Percentiles rank a stretch among this genome's conserved stretches.
Evolutionary conservation across 495 filamentous ascomycete genomes (phyloP).

Genomic region (Aspergillus mulundensis): DNA sequence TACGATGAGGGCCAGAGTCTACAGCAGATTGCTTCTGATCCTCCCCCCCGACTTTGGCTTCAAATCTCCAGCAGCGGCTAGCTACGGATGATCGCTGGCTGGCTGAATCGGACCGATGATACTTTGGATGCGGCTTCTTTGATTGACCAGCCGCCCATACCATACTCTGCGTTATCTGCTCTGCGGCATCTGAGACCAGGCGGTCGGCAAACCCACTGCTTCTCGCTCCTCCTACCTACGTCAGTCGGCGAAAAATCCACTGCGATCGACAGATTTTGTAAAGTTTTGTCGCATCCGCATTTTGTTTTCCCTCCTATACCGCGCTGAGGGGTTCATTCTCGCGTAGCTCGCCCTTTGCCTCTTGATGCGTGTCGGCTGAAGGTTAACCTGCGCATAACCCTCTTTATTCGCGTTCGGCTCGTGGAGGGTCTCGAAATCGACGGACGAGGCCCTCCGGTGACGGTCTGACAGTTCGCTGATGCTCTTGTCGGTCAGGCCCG

Average conservation of each 20-base stretch:
- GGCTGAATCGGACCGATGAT: background rate
- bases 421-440: conserved; percentile 16
- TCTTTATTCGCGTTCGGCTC: background rate
- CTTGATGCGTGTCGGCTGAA: background rate
- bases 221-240: conserved; percentile 9
- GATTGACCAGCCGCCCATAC: too few relatives aligned
- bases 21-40: background rate
- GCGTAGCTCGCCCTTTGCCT: background rate
- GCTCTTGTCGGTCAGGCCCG: conserved; percentile 27
- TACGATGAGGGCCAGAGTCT: background rate
- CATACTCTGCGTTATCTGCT: background rate
- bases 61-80: conserved; percentile 7
- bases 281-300: background rate
- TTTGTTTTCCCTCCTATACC: background rate
- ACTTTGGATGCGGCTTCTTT: background rate
- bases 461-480: conserved; percentile 18
- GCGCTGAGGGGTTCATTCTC: background rate
- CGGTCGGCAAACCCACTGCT: conserved; percentile 24
- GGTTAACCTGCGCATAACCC: background rate
- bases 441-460: conserved; percentile 14
- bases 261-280: background rate
- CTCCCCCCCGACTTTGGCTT: background rate
- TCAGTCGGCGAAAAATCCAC: conserved; percentile 19
- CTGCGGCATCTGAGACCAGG: conserved; percentile 25
- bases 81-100: background rate